A percentile compares a stretch with the other conserved stretches of the same genome.
Conservation (phyloP, 257 asterid genomes). For the Solanum piurae region DNA sequence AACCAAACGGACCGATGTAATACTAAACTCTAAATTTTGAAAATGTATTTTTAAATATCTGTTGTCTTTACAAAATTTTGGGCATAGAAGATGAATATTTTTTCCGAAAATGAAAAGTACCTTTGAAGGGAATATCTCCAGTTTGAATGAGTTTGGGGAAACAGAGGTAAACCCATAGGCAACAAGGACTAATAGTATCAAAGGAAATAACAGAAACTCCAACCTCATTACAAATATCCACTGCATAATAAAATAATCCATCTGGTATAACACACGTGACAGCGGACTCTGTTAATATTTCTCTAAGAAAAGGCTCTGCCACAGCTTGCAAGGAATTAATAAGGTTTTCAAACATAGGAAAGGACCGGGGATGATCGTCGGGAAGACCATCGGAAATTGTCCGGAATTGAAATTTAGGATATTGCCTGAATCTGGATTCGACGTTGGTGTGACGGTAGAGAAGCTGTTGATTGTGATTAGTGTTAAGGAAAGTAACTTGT, state of each 20-base stretch:
- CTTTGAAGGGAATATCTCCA: conserved; percentile 10
- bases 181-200: conserved; percentile 12
- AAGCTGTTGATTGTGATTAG: conserved; percentile 26
- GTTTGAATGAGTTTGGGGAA: conserved; percentile 10
- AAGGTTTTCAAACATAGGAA: not conserved
- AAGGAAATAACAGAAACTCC: conserved; percentile 12
- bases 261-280: conserved; percentile 19
- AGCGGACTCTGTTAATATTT: not conserved
- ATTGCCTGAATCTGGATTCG: conserved; percentile 7
- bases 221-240: conserved; percentile 12
- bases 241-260: conserved; percentile 17
- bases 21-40: not conserved
- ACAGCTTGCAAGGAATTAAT: not conserved
- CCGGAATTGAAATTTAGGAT: conserved; percentile 26
- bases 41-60: too few species aligned
- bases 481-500: conserved; percentile 27
- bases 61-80: too few species aligned
- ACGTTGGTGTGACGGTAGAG: conserved; percentile 19
- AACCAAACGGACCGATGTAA: not conserved
- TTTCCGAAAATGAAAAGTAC: not conserved
- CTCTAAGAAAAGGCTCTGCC: conserved; percentile 11
- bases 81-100: too few species aligned
- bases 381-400: conserved; percentile 40
- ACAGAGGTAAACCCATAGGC: conserved; percentile 14
- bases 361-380: conserved; percentile 30